Evolutionary conservation across 2,329 filamentous ascomycete species (phyloP), one percentile per base, ranked within the genome.

Genomic region (Colletotrichum aenigma): DNA sequence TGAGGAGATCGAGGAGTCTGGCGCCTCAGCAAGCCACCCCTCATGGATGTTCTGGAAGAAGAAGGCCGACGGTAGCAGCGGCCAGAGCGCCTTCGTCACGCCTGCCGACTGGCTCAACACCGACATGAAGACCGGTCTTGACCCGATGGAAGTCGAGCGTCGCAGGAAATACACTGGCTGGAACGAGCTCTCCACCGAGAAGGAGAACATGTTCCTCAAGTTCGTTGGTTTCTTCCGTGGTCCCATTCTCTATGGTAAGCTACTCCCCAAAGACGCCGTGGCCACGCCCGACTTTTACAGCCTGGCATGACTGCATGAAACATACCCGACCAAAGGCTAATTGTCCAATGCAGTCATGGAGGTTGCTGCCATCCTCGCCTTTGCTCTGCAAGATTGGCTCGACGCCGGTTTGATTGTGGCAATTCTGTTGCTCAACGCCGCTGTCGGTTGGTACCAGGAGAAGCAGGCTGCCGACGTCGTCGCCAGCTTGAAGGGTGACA

Each of bases 401-500:
- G 93, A 95, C 87, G 90, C 95, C 32, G 79, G 79, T 90, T 93
- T 95, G 84, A 95, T 95, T 83, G 91, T 93, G 80, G 93, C 90
- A 88, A 95, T 95, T 85, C 87, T 95, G 71, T 80, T 93, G 82
- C 92, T 95, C 77, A 95, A 95, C 87, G 93, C 93, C 78, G 87
- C 93, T 78, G 93, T 95, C 84, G 93, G 93, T 88, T 95, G 93
- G 91, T 95, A 95, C 85, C 93, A 95, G 84, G 93, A 95, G 86
- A 95, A 95, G 88, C 93, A 95, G 86, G 93, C 93, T 80, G 93
- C 93, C 79, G 93, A 95, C 85, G 93, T 95, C 81, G 93, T 94
- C 81, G 93, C 93, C 72, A 91, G 88, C 77, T 87, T 95, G 77
- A 95, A 95, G 88, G 93, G 93, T 87, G 93, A 95, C 81, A 95